Conservation (phyloP, 2,329 filamentous ascomycete species). For the Eurotiales sp. region DNA sequence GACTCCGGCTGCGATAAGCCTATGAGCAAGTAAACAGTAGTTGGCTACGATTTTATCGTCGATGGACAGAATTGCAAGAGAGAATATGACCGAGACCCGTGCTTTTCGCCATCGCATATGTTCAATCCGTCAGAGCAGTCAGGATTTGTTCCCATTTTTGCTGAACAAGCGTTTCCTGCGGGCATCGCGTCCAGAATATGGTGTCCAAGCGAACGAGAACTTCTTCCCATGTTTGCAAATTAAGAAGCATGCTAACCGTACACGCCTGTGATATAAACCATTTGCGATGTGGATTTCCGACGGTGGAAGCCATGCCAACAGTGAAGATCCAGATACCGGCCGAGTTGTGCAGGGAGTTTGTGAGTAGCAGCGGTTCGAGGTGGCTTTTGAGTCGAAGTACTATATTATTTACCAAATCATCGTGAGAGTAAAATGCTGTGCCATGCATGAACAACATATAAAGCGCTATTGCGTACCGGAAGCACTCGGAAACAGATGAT, state of each 20-base stretch:
- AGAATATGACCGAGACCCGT: too few relatives aligned
- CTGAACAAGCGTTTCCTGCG: neutral
- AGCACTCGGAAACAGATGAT: neutral
- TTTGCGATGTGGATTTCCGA: neutral
- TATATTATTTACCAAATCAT: neutral
- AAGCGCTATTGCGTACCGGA: neutral
- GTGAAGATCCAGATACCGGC: neutral
- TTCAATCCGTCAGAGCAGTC: neutral
- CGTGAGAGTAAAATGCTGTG: conserved; percentile 1
- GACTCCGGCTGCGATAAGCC: too few relatives aligned
- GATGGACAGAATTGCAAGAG: too few relatives aligned
- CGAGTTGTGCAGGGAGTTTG: neutral
- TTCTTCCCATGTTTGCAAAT: neutral
- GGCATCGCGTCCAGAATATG: neutral
- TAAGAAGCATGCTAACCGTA: neutral
- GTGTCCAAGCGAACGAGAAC: neutral
- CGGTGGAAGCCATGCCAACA: neutral
- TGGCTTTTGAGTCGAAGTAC: neutral
- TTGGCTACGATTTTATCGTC: too few relatives aligned
- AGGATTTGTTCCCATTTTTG: neutral
- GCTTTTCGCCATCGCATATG: too few relatives aligned
- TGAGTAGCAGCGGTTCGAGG: neutral
- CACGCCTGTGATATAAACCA: neutral
- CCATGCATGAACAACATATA: conserved; percentile 5
- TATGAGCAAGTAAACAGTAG: too few relatives aligned